A percentile compares a stretch with the other conserved stretches of the same genome.
Evolutionary conservation across 192 early-diverging fungal species (phyloP).

Genomic region (Funneliformis mosseae): DNA sequence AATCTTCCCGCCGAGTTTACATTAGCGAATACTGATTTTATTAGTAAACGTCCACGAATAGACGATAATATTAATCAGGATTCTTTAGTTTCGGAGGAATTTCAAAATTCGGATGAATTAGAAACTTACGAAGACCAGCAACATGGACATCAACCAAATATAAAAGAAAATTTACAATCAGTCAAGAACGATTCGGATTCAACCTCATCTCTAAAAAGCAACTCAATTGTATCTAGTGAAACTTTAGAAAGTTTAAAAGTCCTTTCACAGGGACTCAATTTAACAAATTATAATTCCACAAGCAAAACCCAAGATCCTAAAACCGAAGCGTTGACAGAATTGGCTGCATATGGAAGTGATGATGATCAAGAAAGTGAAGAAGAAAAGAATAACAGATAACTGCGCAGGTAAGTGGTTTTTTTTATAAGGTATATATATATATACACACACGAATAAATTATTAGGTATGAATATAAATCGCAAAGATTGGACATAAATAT

Average conservation of each 20-base stretch:
- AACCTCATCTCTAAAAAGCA: conserved; percentile 30
- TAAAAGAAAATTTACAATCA: neutral
- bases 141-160: neutral
- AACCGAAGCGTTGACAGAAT: conserved; percentile 33
- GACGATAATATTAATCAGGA: conserved; percentile 12
- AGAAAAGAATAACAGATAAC: conserved; percentile 39
- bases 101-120: neutral
- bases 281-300: neutral
- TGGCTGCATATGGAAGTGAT: conserved; percentile 53
- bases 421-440: too few species aligned
- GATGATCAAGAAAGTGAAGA: conserved; percentile 42
- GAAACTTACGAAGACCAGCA: neutral
- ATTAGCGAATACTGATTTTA: conserved; percentile 25
- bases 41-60: conserved; percentile 14
- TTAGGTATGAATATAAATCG: too few species aligned
- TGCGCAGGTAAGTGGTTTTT: neutral
- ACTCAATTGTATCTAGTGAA: conserved; percentile 37
- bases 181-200: neutral
- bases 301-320: conserved; percentile 24
- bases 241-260: conserved; percentile 25
- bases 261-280: conserved; percentile 4
- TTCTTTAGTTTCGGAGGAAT: conserved; percentile 36
- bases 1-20: conserved; percentile 56
- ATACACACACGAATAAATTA: too few species aligned
- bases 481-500: too few species aligned